Base-by-base conservation (phyloP, 768 basidiomycete species). In the Tulasnella sp. region DNA sequence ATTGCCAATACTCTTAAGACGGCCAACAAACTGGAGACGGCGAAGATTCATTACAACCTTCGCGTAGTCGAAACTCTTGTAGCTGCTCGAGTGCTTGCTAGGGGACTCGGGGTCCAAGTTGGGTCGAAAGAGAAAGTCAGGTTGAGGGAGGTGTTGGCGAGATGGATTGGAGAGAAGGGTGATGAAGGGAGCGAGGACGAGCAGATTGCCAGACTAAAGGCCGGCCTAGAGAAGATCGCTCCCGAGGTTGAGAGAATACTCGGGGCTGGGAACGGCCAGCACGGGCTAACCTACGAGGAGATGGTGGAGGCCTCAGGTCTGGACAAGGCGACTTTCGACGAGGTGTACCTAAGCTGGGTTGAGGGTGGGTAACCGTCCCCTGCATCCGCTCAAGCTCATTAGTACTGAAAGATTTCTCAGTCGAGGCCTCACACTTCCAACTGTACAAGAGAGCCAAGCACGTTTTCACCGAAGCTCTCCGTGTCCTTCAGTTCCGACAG, bases 31-130 rank as follows among this genome's bases (percentile, higher is more conserved):
- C 90, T 91, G 0, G 88, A 91, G 77, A 91, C 90, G 46, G 93
- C 94, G 1, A 93, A 92, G 82, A 89, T 88, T 46, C 89, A 91
- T 71, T 97, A 97, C 87, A 97, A 98, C 83, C 88, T 97, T 21
- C 94, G 94, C 44, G 95, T 96, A 44, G 93, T 97, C n/a, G 96
- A 98, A 85, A 94, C 92, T 0, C 91, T 95, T 27, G 92, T 91
- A 46, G 92, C 91, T 1, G 94, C 96, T 0, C 89, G 93, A 36
- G 87, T 95, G 7, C 88, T 98, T 18, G 91, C 91, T 0, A 88
- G 88, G 40, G 85, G 86, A 48, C 88, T 96, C 34, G 88, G 87
- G 1, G 80, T 93, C 21, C 21, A 81, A 0, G 83, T 87, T 18
- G 71, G 85, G 80, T 85, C 79, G n/a, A 85, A 84, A 48, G 89